Evolutionary conservation across 331 rosid genomes (phyloP), one percentile per base, ranked within the genome.

Genomic region (Prunus yedoensis): DNA sequence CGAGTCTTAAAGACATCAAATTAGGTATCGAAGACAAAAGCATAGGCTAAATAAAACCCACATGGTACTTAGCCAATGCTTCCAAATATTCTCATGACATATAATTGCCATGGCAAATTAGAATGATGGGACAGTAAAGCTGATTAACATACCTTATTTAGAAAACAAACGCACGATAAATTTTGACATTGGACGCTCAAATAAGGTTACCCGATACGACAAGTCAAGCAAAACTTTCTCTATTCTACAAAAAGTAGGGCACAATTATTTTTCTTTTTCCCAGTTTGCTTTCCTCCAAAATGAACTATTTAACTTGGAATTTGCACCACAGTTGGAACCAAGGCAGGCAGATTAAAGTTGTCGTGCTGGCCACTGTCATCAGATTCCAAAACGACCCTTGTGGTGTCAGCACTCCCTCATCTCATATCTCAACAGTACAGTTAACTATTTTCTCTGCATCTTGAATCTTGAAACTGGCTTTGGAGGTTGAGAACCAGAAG

Each of bases 401-500:
- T 51, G 27, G 53, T 49, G 35, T 50, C 8, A 41, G 62, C 62
- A 21, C 43, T 67, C 46, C 41, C 72, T 23, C 32, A 43, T 3
- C 18, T 14, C 56, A 57, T 30, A 11, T 62, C 12, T 65, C 41
- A 74, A 73, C 10, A 3, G 1, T 7, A 27, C 1, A 1, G 60
- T 75, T 71, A 53, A 57, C 81, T 91, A 94, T 82, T 81, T 89
- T 82, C 96, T 90, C 83, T 88, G 97, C 96, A 88, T 84, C 89
- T 83, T 94, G 90, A 94, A 94, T 86, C 97, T 88, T 70, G 97
- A 91, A 47, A 94, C 89, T 43, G 98, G 98, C 79, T 88, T 94
- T 77, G 85, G 80, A 75, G 86, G 81, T 68, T 85, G 94, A 73
- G 90, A 86, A 84, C 79, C 76, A 28, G 89, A 79, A 51, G 79